Conservation (phyloP, 1,139 yeast genomes). For the Lodderomyces oxycetoniae region DNA sequence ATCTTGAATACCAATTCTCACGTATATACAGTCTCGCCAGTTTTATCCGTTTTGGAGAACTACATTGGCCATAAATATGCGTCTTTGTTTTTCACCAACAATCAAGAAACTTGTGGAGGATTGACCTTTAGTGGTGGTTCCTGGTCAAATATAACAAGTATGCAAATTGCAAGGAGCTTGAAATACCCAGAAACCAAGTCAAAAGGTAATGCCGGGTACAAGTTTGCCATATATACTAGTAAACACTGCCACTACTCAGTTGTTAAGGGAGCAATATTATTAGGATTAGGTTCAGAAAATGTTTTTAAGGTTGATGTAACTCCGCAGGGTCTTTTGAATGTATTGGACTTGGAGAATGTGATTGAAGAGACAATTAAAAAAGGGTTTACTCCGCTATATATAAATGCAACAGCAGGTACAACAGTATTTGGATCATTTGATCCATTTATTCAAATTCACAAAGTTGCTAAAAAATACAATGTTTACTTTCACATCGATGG, state of each 20-base stretch:
- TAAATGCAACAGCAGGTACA: constrained; percentile 85
- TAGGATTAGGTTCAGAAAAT: constrained; percentile 63
- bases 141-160: constrained; percentile 76
- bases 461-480: constrained; percentile 48
- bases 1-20: constrained; percentile 79
- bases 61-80: constrained; percentile 68
- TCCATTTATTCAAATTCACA: constrained; percentile 52
- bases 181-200: constrained; percentile 66
- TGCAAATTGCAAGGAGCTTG: constrained; percentile 71
- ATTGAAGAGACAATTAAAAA: constrained; percentile 41
- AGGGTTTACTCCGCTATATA: constrained; percentile 69
- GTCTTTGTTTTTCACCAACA: constrained; percentile 46
- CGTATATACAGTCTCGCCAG: constrained; percentile 84
- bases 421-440: constrained; percentile 86
- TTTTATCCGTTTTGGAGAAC: constrained; percentile 70
- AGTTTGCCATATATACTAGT: constrained; percentile 69
- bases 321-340: constrained; percentile 56
- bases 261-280: constrained; percentile 73
- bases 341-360: constrained; percentile 39
- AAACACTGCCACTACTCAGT: constrained; percentile 78
- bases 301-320: constrained; percentile 61
- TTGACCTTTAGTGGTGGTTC: constrained; percentile 86
- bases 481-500: constrained; percentile 86
- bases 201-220: constrained; percentile 49
- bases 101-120: constrained; percentile 57